phyloP scores from a whole-genome alignment of 148 eudicot species.

The Bassia scoparia region DNA sequence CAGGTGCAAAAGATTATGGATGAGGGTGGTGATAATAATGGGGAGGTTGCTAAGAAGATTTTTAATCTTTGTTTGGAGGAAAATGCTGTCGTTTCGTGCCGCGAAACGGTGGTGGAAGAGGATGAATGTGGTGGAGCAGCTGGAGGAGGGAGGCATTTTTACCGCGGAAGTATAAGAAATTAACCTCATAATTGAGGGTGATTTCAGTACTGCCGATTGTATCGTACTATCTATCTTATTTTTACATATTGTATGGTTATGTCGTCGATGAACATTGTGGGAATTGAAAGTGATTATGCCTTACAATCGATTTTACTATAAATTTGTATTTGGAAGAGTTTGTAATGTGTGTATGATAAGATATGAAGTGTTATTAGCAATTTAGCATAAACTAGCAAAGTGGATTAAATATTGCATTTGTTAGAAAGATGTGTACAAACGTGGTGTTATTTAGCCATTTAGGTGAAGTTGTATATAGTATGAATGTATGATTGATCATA shows the following conservation, averaged over 20 bases:
- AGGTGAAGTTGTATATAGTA: not conserved
- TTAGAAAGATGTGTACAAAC: not conserved
- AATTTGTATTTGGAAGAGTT: too few species aligned
- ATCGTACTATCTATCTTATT: too few species aligned
- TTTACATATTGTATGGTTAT: too few species aligned
- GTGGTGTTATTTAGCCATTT: not conserved
- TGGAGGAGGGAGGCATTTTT: not conserved
- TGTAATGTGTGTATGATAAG: not conserved
- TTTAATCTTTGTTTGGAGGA: slow-evolving; percentile 40
- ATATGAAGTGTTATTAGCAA: not conserved
- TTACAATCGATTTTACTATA: too few species aligned
- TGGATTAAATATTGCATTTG: not conserved
- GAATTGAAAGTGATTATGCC: too few species aligned
- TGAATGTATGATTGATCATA: not conserved
- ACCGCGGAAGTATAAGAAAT: slow-evolving; percentile 26
- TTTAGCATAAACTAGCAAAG: not conserved
- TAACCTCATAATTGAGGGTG: slow-evolving; percentile 14
- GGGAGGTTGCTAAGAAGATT: slow-evolving; percentile 53
- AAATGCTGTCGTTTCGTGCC: not conserved
- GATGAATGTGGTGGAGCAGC: not conserved
- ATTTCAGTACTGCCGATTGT: too few species aligned
- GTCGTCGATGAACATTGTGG: too few species aligned
- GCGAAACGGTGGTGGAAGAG: slow-evolving; percentile 10
- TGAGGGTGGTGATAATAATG: slow-evolving; percentile 51
- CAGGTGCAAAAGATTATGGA: slow-evolving; percentile 45